These are phyloP conservation scores for Didymella exigua DNA, from an alignment of 2,329 filamentous ascomycete species.

Conservation along the genomic window DNA sequence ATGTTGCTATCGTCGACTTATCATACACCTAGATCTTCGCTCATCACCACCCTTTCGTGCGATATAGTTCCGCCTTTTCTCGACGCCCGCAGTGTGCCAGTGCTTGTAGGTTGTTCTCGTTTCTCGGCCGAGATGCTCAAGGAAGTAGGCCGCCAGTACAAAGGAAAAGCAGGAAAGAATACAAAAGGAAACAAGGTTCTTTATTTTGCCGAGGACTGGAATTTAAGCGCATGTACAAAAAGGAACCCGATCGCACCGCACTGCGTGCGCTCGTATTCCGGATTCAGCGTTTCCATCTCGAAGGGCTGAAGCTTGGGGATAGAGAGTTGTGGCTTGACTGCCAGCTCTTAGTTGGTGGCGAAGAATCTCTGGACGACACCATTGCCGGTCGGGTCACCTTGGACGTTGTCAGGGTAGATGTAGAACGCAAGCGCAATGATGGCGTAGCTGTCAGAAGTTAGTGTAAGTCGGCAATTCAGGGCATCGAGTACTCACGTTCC, in stretches of 20 bases:
- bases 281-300: background rate
- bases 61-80: background rate
- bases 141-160: background rate
- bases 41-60: background rate
- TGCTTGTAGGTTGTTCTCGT: background rate
- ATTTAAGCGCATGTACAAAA: slow-evolving; percentile 9
- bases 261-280: background rate
- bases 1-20: background rate
- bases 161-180: slow-evolving; percentile 6
- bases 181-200: background rate
- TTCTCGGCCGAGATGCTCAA: background rate
- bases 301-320: background rate
- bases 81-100: background rate
- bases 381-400: slow-evolving; percentile 36
- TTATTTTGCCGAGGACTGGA: background rate
- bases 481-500: slow-evolving; percentile 47
- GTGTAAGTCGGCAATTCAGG: slow-evolving; percentile 6
- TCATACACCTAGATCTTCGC: slow-evolving; percentile 5
- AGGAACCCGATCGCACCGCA: background rate
- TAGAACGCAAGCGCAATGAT: slow-evolving; percentile 67
- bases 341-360: slow-evolving; percentile 15
- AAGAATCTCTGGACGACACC: slow-evolving; percentile 40
- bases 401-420: slow-evolving; percentile 63
- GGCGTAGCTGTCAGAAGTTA: slow-evolving; percentile 51
- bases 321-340: slow-evolving; percentile 1